Percentiles rank a stretch among this genome's conserved stretches.
phyloP scores from a whole-genome alignment of 2,329 filamentous ascomycete species.

The Xylaria polymorpha region DNA sequence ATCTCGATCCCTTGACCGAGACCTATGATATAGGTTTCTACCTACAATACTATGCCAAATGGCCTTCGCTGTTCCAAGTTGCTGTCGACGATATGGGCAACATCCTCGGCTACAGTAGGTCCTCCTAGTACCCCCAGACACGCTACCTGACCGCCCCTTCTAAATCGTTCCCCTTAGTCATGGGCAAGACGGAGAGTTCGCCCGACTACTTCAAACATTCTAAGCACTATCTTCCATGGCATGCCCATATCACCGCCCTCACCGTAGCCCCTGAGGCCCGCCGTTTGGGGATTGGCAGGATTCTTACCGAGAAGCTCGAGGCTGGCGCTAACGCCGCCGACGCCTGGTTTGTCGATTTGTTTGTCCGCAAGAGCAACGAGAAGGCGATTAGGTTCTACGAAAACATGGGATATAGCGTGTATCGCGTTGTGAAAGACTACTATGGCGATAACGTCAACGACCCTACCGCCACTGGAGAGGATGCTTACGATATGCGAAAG shows the following conservation, averaged over 20 bases:
- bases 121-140: slow-evolving; percentile 16
- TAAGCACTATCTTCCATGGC: slow-evolving; percentile 97
- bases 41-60: slow-evolving; percentile 93
- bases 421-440: slow-evolving; percentile 87
- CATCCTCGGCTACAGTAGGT: slow-evolving; percentile 92
- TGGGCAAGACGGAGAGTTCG: slow-evolving; percentile 95
- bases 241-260: slow-evolving; percentile 95
- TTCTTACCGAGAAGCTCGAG: slow-evolving; percentile 84
- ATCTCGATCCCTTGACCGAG: slow-evolving; percentile 96
- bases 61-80: slow-evolving; percentile 94
- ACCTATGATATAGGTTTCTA: slow-evolving; percentile 98
- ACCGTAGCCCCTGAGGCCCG: slow-evolving; percentile 90
- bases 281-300: slow-evolving; percentile 86
- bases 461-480: slow-evolving; percentile 74
- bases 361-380: slow-evolving; percentile 88
- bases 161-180: slow-evolving; percentile 68
- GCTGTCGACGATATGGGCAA: slow-evolving; percentile 88
- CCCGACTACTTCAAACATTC: slow-evolving; percentile 79
- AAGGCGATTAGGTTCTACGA: slow-evolving; percentile 90
- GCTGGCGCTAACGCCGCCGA: slow-evolving; percentile 82
- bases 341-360: slow-evolving; percentile 95
- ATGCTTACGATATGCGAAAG: slow-evolving; percentile 98
- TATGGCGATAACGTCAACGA: slow-evolving; percentile 85
- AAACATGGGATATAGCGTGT: slow-evolving; percentile 92
- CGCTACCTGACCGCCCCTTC: slow-evolving; percentile 39